phyloP scores from a whole-genome alignment of 768 basidiomycete genomes.

The Russula earlei region DNA sequence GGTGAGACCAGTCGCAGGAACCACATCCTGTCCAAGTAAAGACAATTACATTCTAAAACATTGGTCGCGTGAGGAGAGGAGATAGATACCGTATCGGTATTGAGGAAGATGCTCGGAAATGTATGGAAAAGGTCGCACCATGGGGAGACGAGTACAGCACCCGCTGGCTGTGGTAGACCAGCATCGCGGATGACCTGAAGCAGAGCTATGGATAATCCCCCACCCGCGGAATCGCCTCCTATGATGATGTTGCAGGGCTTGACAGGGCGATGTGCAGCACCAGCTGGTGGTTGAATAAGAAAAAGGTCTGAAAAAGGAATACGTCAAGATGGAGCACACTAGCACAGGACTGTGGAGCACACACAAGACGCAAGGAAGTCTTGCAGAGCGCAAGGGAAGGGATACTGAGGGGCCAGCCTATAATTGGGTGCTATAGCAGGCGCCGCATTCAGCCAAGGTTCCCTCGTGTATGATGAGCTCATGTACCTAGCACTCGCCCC shows the following conservation, averaged over 20 bases:
- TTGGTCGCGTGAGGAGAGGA: not conserved
- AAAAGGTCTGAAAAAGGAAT: constrained; percentile 55
- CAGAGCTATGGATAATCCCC: constrained; percentile 73
- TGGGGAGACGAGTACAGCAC: constrained; percentile 82
- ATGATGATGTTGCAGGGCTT: constrained; percentile 75
- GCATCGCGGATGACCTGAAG: constrained; percentile 83
- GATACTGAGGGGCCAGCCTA: constrained; percentile 88
- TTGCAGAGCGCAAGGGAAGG: constrained; percentile 88
- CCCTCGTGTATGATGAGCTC: not conserved
- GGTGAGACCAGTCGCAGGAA: constrained; percentile 63
- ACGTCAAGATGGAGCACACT: not conserved
- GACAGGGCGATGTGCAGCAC: constrained; percentile 67
- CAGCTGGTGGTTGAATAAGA: constrained; percentile 82
- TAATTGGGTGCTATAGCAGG: constrained; percentile 56
- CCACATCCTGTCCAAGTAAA: constrained; percentile 48
- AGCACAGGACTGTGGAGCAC: constrained; percentile 20
- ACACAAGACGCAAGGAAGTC: constrained; percentile 81
- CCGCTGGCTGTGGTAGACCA: constrained; percentile 77
- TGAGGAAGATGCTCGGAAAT: constrained; percentile 79
- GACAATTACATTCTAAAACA: not conserved
- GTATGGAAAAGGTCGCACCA: constrained; percentile 91
- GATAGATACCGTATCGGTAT: constrained; percentile 64
- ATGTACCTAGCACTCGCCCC: constrained; percentile 72
- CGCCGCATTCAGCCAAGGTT: not conserved
- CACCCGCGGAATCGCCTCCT: constrained; percentile 93